phyloP scores from a whole-genome alignment of 1,284 basidiomycete genomes.

The Pseudozyma tsukubaensis region DNA sequence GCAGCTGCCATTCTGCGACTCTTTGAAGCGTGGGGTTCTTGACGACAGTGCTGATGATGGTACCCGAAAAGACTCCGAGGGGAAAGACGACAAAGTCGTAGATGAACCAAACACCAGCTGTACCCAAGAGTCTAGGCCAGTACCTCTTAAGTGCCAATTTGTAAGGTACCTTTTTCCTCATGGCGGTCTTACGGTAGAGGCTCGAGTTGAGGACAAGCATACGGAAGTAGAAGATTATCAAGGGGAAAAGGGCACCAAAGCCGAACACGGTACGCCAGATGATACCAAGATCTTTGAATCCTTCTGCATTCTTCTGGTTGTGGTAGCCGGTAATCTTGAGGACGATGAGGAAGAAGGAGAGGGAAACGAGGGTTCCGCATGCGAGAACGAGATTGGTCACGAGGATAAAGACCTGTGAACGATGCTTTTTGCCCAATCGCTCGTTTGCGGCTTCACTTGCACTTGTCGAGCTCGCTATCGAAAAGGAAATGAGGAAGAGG shows the following conservation, averaged over 20 bases:
- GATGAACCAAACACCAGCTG: slow-evolving; percentile 49
- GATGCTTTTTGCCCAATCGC: slow-evolving; percentile 73
- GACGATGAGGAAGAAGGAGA: slow-evolving; percentile 79
- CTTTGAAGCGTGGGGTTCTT: slow-evolving; percentile 71
- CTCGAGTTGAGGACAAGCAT: slow-evolving; percentile 41
- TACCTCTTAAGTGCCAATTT: slow-evolving; percentile 76
- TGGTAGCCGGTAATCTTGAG: slow-evolving; percentile 71
- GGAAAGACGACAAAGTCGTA: slow-evolving; percentile 83
- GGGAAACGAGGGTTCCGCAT: slow-evolving; percentile 75
- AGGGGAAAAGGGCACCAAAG: slow-evolving; percentile 77
- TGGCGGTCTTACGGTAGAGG: slow-evolving; percentile 48
- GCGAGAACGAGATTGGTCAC: slow-evolving; percentile 74
- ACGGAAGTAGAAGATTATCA: slow-evolving; percentile 79
- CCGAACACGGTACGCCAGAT: slow-evolving; percentile 83
- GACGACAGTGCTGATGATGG: slow-evolving; percentile 71
- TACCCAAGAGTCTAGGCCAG: slow-evolving; percentile 71
- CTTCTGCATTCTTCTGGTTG: slow-evolving; percentile 66
- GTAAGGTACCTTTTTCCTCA: slow-evolving; percentile 74
- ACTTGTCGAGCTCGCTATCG: slow-evolving; percentile 76
- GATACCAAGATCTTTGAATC: slow-evolving; percentile 76
- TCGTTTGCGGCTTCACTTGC: slow-evolving; percentile 82
- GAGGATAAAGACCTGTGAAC: slow-evolving; percentile 81
- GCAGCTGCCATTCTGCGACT: slow-evolving; percentile 77
- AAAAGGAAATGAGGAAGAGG: too few species aligned
- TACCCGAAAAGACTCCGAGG: slow-evolving; percentile 72